Conservation (phyloP, 805 yeast species). For the Saturnispora mendoncae region DNA sequence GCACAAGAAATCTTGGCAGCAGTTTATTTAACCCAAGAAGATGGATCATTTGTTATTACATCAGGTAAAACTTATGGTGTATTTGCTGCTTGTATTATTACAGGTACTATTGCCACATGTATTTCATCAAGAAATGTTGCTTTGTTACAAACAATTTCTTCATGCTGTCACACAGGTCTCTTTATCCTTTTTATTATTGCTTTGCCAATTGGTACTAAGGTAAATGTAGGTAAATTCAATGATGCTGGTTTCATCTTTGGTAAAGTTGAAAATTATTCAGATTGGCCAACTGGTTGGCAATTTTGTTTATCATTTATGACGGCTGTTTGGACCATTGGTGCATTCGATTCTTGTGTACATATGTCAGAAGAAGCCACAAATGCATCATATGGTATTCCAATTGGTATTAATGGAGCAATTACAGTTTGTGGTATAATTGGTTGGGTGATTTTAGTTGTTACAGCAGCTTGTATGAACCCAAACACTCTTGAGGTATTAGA, state of each 20-base stretch:
- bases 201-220: conserved; percentile 48
- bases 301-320: conserved; percentile 41
- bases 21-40: conserved; percentile 36
- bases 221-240: conserved; percentile 31
- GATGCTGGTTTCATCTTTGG: conserved; percentile 47
- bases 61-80: conserved; percentile 50
- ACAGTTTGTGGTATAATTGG: conserved; percentile 50
- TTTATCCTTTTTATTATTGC: conserved; percentile 50
- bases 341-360: conserved; percentile 63
- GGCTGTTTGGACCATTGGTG: conserved; percentile 65
- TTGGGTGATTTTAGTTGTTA: conserved; percentile 42
- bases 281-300: conserved; percentile 53
- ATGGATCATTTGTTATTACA: conserved; percentile 46
- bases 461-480: conserved; percentile 44
- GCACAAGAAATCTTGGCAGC: conserved; percentile 50
- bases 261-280: conserved; percentile 37
- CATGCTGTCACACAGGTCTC: conserved; percentile 40
- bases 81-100: conserved; percentile 47
- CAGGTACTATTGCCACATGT: conserved; percentile 43
- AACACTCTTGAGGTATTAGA: conserved; percentile 34
- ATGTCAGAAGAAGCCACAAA: conserved; percentile 61
- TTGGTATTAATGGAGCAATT: conserved; percentile 53
- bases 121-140: conserved; percentile 48
- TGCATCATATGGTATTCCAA: conserved; percentile 52
- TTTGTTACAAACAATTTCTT: conserved; percentile 49